Conservation (phyloP, 805 yeast genomes). For the Hanseniaspora pseudoguilliermondii region DNA sequence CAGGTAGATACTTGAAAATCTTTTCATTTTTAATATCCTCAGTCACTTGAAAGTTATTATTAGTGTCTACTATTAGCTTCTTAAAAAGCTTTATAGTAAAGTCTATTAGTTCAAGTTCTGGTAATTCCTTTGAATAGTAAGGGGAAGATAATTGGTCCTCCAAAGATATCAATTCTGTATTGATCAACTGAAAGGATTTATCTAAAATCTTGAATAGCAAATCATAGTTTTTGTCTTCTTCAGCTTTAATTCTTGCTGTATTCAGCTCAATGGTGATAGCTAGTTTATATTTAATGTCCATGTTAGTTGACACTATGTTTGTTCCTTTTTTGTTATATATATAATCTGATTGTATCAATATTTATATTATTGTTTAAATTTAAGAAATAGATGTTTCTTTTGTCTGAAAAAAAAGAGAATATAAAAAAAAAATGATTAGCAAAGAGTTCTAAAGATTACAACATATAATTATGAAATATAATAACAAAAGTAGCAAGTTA, state of each 20-base stretch:
- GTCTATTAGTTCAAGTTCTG: conserved; percentile 1
- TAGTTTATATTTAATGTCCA: not conserved
- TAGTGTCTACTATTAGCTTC: conserved; percentile 3
- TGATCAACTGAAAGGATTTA: conserved; percentile 11
- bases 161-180: conserved; percentile 5
- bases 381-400: too few relatives aligned
- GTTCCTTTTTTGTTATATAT: not conserved
- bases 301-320: not conserved
- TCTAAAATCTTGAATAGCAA: conserved; percentile 10
- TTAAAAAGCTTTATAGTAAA: conserved; percentile 3
- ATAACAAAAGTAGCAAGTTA: too few relatives aligned
- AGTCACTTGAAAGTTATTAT: not conserved
- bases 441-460: too few relatives aligned
- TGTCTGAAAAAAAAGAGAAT: too few relatives aligned
- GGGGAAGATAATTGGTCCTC: conserved; percentile 9
- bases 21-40: conserved; percentile 7
- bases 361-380: too few relatives aligned
- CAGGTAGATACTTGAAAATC: conserved; percentile 8
- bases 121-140: conserved; percentile 9
- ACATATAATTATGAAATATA: too few relatives aligned
- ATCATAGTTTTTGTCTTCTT: conserved; percentile 3
- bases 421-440: too few relatives aligned
- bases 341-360: too few relatives aligned
- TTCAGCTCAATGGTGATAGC: conserved; percentile 2
- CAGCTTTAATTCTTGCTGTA: conserved; percentile 3